These are phyloP conservation scores for Suillus paluster DNA, from an alignment of 768 basidiomycete species.

Conservation along the genomic window DNA sequence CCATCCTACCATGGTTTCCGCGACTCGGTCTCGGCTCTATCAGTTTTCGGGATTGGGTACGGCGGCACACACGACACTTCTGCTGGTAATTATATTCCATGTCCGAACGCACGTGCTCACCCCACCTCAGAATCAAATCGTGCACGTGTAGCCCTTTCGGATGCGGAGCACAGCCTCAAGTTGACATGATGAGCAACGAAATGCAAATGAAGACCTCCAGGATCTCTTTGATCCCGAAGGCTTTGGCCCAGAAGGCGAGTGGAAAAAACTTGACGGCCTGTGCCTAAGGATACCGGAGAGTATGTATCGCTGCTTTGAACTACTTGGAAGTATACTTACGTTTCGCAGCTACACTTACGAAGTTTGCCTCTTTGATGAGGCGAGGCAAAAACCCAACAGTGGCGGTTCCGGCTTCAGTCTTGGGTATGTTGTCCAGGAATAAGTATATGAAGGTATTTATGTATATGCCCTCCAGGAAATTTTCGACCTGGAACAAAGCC, in stretches of 20 bases:
- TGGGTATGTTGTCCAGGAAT: slow-evolving; percentile 62
- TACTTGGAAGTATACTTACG: not conserved
- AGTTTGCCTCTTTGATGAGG: slow-evolving; percentile 88
- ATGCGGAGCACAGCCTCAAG: slow-evolving; percentile 66
- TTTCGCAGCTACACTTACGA: slow-evolving; percentile 85
- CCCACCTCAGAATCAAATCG: slow-evolving; percentile 54
- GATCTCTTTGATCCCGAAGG: slow-evolving; percentile 68
- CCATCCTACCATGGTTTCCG: slow-evolving; percentile 75
- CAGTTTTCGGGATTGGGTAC: slow-evolving; percentile 62
- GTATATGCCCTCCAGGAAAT: no score
- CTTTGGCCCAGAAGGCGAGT: slow-evolving; percentile 86
- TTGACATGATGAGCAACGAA: slow-evolving; percentile 54
- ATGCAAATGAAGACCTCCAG: slow-evolving; percentile 58
- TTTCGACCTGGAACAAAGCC: no score
- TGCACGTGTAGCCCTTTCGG: slow-evolving; percentile 63
- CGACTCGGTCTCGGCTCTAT: slow-evolving; percentile 63
- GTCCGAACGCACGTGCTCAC: slow-evolving; percentile 8
- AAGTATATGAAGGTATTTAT: not conserved
- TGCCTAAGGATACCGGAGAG: slow-evolving; percentile 91
- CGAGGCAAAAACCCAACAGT: slow-evolving; percentile 84
- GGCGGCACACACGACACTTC: slow-evolving; percentile 38
- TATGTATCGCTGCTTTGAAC: slow-evolving; percentile 47
- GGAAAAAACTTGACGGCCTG: slow-evolving; percentile 89
- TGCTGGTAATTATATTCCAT: slow-evolving; percentile 38
- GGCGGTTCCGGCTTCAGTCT: slow-evolving; percentile 78